These are phyloP conservation scores for Yamadazyma epiphylla DNA, from an alignment of 1,139 yeast genomes.

Conservation along the genomic window DNA sequence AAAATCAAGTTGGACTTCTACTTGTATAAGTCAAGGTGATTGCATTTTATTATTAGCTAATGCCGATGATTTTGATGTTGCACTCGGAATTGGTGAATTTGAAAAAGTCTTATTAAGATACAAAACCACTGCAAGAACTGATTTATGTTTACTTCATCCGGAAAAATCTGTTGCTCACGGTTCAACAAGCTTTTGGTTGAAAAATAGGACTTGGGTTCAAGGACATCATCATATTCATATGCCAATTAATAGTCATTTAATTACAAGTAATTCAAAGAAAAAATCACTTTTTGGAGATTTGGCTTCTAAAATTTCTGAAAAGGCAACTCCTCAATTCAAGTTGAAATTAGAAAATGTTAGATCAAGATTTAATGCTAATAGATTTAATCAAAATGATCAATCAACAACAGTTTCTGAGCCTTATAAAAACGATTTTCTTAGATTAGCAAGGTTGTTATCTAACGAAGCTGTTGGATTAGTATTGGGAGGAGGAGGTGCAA, in stretches of 20 bases:
- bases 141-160: conserved; percentile 77
- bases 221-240: conserved; percentile 88
- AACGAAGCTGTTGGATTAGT: conserved; percentile 94
- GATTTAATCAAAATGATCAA: conserved; percentile 4
- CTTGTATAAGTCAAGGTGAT: conserved; percentile 94
- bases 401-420: conserved; percentile 8
- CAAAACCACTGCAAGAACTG: conserved; percentile 86
- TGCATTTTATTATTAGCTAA: conserved; percentile 74
- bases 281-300: conserved; percentile 29
- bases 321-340: conserved; percentile 29
- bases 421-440: conserved; percentile 83
- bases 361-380: conserved; percentile 20
- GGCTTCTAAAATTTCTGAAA: conserved; percentile 33
- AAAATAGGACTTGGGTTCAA: conserved; percentile 83
- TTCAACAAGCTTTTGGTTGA: conserved; percentile 79
- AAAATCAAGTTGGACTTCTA: conserved; percentile 84
- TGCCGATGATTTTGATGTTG: conserved; percentile 57
- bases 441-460: conserved; percentile 84
- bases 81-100: conserved; percentile 77
- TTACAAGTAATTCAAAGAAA: conserved; percentile 15
- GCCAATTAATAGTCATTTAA: conserved; percentile 24
- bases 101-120: conserved; percentile 72
- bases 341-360: conserved; percentile 31
- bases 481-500: conserved; percentile 96
- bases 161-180: conserved; percentile 84